Evolutionary conservation across 306 rosid species (phyloP).

Genomic region (Luffa acutangula): DNA sequence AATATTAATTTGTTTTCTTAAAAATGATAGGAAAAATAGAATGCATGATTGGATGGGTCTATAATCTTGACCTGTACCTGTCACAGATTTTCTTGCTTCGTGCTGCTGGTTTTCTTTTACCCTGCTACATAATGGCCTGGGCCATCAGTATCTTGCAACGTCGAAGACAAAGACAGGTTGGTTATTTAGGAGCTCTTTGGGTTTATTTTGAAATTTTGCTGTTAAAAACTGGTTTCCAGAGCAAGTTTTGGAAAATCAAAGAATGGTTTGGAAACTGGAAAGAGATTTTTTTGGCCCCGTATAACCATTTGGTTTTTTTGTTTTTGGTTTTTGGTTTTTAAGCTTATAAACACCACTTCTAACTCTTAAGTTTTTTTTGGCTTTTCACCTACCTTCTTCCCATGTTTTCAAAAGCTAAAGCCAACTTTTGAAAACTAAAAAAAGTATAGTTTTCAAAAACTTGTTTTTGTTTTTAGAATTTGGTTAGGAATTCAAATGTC

Average conservation of each 20-base stretch:
- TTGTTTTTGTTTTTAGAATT: too few relatives aligned
- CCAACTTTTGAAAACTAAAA: too few relatives aligned
- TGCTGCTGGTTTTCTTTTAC: constrained; percentile 50
- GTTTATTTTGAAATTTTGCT: not conserved
- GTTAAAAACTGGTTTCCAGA: not conserved
- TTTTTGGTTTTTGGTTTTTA: too few relatives aligned
- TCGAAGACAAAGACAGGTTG: constrained; percentile 54
- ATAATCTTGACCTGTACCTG: not conserved
- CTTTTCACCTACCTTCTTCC: too few relatives aligned
- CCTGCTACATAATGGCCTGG: constrained; percentile 52
- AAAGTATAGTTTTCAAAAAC: too few relatives aligned
- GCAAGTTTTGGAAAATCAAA: not conserved
- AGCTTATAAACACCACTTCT: too few relatives aligned
- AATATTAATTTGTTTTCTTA: not conserved
- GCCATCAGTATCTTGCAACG: constrained; percentile 47
- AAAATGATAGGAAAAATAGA: not conserved
- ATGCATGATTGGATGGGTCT: not conserved
- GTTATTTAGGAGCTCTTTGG: not conserved
- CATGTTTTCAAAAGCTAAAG: too few relatives aligned
- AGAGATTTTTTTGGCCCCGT: too few relatives aligned
- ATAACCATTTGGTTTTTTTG: too few relatives aligned
- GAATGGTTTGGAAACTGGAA: not conserved
- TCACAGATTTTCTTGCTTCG: constrained; percentile 48
- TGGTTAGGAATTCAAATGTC: too few relatives aligned
- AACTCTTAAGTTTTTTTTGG: too few relatives aligned